Evolutionary conservation across 208 protist species (phyloP).

Genomic region (Acanthamoeba triangularis): DNA sequence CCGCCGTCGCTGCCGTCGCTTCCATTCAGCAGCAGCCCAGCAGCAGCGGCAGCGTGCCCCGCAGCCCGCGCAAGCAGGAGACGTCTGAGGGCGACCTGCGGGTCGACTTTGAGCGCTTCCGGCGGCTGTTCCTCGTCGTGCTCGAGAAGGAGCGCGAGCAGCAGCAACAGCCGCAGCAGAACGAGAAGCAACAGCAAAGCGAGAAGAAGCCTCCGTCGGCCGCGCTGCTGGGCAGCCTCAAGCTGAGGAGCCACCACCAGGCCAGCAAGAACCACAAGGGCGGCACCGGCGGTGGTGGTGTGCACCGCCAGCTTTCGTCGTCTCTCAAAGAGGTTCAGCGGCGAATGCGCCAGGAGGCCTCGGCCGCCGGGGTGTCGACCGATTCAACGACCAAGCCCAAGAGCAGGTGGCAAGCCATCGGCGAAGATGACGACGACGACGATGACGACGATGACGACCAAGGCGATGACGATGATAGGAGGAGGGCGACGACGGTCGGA

Average conservation of each 20-base stretch:
- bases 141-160: background rate
- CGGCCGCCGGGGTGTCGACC: background rate
- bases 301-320: background rate
- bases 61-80: background rate
- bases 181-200: background rate
- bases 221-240: background rate
- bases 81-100: background rate
- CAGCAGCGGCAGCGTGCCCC: background rate
- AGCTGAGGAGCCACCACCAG: background rate
- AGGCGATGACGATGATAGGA: background rate
- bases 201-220: background rate
- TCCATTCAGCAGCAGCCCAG: background rate
- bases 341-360: background rate
- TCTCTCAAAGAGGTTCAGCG: conserved; percentile 6
- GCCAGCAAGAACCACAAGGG: background rate
- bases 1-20: no score
- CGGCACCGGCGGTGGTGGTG: background rate
- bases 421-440: background rate
- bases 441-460: background rate
- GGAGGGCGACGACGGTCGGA: background rate
- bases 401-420: background rate
- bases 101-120: conserved; percentile 36
- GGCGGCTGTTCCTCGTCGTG: background rate
- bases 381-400: background rate
- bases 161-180: background rate